Base-by-base conservation (phyloP, 2,329 filamentous ascomycete species). In the Ophiostoma pallidulum region DNA sequence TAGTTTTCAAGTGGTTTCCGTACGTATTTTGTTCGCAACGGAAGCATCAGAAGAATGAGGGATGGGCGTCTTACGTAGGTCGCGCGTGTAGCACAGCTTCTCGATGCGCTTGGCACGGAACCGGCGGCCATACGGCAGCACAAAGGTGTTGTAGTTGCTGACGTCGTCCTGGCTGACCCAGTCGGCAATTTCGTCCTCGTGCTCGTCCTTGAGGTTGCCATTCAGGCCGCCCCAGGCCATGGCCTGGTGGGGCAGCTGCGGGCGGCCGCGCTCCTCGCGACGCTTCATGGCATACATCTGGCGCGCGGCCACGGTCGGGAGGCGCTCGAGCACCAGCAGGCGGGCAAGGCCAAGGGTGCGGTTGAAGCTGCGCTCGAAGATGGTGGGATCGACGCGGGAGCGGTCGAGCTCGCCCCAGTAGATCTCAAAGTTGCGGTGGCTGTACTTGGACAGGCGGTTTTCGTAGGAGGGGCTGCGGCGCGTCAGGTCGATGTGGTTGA, bases 391-490 rank as follows among this genome's bases (percentile, higher is more conserved):
- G 46, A 94, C 69, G 10, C 77, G 75, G n/a, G 77, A 76, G 16
- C 87, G 78, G 52, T 92, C 82, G 13, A 94, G 70, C 9, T 79
- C 71, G 1, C 82, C 74, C 80, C 86, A 94, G 61, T 85, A 84
- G 0, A 91, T 78, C 63, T 94, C 88, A 54, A 94, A 94, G 14
- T 86, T 86, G 37, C 87, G 73, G 58, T 85, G 85, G 13, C 84
- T 85, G 62, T 94, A 91, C 62, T 94, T 94, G 14, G 85, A 86
- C 12, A 94, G 72, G 9, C 88, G 80, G 55, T 87, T 94, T 59
- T 94, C 88, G 56, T 94, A 94, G 0, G 86, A 92, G 0, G 87
- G 86, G 16, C 85, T 91, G 36, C 88, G 79, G 18, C 88, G 77
- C 4, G 78, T 81, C 31, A 94, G 72, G 59, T 94, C 88, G 51